These are phyloP conservation scores for Caloboletus firmus DNA, from an alignment of 1,284 basidiomycete species.

Conservation along the genomic window DNA sequence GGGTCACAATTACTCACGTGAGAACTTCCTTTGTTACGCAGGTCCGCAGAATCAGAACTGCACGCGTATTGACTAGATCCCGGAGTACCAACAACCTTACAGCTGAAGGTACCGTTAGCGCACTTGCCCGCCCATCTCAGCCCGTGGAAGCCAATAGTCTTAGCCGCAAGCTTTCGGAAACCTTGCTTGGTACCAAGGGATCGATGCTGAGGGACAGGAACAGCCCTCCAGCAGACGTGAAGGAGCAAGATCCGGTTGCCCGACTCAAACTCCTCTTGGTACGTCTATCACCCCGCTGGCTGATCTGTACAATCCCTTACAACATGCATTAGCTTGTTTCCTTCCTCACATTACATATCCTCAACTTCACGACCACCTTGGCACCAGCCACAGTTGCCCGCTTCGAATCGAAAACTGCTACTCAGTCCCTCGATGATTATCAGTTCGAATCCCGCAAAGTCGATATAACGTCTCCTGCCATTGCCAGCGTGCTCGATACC, in stretches of 20 bases:
- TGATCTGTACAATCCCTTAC: slow-evolving; percentile 9
- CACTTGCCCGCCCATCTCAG: slow-evolving; percentile 26
- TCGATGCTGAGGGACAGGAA: slow-evolving; percentile 46
- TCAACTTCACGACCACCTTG: slow-evolving; percentile 93
- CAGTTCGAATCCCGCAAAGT: slow-evolving; percentile 50
- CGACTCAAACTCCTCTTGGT: slow-evolving; percentile 89
- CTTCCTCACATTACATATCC: slow-evolving; percentile 85
- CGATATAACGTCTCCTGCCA: slow-evolving; percentile 60
- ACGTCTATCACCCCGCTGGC: slow-evolving; percentile 28
- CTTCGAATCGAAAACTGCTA: slow-evolving; percentile 25
- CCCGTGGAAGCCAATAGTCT: slow-evolving; percentile 29
- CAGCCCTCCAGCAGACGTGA: slow-evolving; percentile 28
- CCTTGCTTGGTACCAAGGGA: slow-evolving; percentile 68
- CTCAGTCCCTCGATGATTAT: slow-evolving; percentile 24
- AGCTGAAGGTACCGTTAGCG: slow-evolving; percentile 34
- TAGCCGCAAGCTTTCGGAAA: slow-evolving; percentile 47
- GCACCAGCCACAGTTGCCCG: slow-evolving; percentile 51
- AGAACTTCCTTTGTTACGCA: slow-evolving; percentile 13
- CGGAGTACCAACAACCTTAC: slow-evolving; percentile 35
- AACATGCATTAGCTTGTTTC: slow-evolving; percentile 61
- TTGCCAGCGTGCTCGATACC: slow-evolving; percentile 58
- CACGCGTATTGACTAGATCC: slow-evolving; percentile 43
- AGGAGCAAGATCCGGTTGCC: slow-evolving; percentile 70
- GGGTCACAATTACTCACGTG: slow-evolving; percentile 12
- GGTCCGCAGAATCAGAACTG: slow-evolving; percentile 52